A percentile compares a stretch with the other conserved stretches of the same genome.
These are phyloP conservation scores for Metschnikowia cerradonensis DNA, from an alignment of 805 yeast genomes.

Conservation along the genomic window DNA sequence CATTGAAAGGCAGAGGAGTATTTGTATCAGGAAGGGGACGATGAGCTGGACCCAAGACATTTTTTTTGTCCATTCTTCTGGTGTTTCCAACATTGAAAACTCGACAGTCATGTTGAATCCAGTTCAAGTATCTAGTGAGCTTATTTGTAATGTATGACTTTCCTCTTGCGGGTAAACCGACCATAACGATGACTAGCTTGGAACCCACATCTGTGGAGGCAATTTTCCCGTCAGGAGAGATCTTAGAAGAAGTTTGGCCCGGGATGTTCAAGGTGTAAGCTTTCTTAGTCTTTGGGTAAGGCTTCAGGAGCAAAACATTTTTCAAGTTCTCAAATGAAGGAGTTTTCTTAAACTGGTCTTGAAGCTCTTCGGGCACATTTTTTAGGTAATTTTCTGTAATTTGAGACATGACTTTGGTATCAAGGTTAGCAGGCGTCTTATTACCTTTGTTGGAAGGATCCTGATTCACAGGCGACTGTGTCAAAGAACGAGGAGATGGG, in stretches of 20 bases:
- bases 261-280: constrained; percentile 90
- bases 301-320: constrained; percentile 31
- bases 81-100: constrained; percentile 97
- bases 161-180: constrained; percentile 93
- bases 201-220: constrained; percentile 67
- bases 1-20: constrained; percentile 30
- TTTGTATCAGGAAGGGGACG: constrained; percentile 49
- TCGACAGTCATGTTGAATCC: constrained; percentile 87
- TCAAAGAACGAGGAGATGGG: not conserved
- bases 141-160: constrained; percentile 92
- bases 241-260: constrained; percentile 79
- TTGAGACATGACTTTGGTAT: constrained; percentile 13
- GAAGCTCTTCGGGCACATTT: constrained; percentile 33
- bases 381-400: constrained; percentile 30
- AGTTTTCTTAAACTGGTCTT: constrained; percentile 36
- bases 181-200: constrained; percentile 86
- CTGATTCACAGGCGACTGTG: not conserved
- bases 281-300: constrained; percentile 44
- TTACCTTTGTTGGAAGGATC: not conserved
- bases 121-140: constrained; percentile 82
- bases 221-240: constrained; percentile 70
- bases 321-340: constrained; percentile 40
- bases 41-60: constrained; percentile 62
- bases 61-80: constrained; percentile 59
- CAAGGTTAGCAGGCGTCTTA: constrained; percentile 9